Percentiles rank a stretch among this genome's conserved stretches.
These are phyloP conservation scores for Picochlorum sp. DNA, from an alignment of 139 green algal genomes.

Conservation along the genomic window DNA sequence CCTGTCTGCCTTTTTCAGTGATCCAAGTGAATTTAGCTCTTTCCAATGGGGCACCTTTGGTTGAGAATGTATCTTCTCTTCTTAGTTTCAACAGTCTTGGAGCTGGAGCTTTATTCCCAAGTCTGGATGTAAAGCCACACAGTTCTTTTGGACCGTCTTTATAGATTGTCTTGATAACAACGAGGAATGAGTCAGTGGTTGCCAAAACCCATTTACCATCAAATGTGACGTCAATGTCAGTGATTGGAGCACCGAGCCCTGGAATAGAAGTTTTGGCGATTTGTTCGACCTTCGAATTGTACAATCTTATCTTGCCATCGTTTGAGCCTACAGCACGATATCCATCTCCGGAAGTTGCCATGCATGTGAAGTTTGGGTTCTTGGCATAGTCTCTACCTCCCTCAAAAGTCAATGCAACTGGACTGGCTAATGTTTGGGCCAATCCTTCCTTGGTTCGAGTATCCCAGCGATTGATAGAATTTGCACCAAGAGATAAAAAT, in stretches of 20 bases:
- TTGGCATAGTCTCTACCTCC: slow-evolving; percentile 83
- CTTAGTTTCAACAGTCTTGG: slow-evolving; percentile 82
- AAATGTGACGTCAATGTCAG: slow-evolving; percentile 81
- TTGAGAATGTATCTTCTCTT: slow-evolving; percentile 47
- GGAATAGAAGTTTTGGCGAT: slow-evolving; percentile 80
- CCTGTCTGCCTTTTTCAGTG: slow-evolving; percentile 62
- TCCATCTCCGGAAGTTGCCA: slow-evolving; percentile 68
- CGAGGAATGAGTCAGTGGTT: slow-evolving; percentile 87
- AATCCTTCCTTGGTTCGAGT: slow-evolving; percentile 45
- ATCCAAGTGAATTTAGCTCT: slow-evolving; percentile 76
- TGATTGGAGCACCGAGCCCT: slow-evolving; percentile 79
- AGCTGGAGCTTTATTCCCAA: slow-evolving; percentile 45
- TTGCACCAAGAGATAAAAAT: slow-evolving; percentile 83
- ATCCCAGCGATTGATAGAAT: slow-evolving; percentile 77
- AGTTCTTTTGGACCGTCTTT: slow-evolving; percentile 32
- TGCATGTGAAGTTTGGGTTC: slow-evolving; percentile 63
- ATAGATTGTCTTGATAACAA: slow-evolving; percentile 84
- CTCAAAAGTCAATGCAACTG: slow-evolving; percentile 39
- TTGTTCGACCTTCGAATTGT: slow-evolving; percentile 67
- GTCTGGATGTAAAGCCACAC: slow-evolving; percentile 62
- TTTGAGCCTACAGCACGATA: slow-evolving; percentile 74
- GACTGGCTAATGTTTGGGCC: slow-evolving; percentile 37
- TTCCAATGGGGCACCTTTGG: slow-evolving; percentile 25
- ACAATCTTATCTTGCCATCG: slow-evolving; percentile 84
- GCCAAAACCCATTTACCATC: slow-evolving; percentile 82